Evolutionary conservation across 176 grass and related monocot species (phyloP).

Genomic region (Ensete glaucum): DNA sequence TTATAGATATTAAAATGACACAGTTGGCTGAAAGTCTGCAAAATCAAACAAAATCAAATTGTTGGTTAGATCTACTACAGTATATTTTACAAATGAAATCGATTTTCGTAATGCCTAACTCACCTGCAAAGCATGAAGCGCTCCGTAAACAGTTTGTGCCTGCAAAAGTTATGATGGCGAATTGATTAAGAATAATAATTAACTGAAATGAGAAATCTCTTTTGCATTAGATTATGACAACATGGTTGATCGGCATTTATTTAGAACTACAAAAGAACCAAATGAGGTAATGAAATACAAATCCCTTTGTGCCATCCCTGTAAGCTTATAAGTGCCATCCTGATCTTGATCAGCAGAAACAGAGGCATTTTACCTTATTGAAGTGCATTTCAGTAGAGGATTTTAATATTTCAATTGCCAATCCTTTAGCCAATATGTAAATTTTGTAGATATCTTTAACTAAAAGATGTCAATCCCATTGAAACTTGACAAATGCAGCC

Average conservation of each 20-base stretch:
- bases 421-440: no score
- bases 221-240: background rate
- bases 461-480: no score
- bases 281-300: no score
- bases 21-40: conserved; percentile 84
- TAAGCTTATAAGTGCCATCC: background rate
- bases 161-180: conserved; percentile 28
- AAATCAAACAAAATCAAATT: background rate
- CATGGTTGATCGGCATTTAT: background rate
- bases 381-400: background rate
- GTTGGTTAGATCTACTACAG: background rate
- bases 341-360: background rate
- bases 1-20: conserved; percentile 83
- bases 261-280: background rate
- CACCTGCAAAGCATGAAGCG: conserved; percentile 89
- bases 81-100: background rate
- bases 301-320: background rate
- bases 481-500: no score
- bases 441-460: no score
- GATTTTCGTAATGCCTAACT: conserved; percentile 19
- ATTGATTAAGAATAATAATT: background rate
- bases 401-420: background rate
- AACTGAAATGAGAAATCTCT: background rate
- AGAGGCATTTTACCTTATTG: background rate
- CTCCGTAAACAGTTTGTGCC: conserved; percentile 90